Conservation (phyloP, 2,329 filamentous ascomycete genomes). For the Zopfia rhizophila region DNA sequence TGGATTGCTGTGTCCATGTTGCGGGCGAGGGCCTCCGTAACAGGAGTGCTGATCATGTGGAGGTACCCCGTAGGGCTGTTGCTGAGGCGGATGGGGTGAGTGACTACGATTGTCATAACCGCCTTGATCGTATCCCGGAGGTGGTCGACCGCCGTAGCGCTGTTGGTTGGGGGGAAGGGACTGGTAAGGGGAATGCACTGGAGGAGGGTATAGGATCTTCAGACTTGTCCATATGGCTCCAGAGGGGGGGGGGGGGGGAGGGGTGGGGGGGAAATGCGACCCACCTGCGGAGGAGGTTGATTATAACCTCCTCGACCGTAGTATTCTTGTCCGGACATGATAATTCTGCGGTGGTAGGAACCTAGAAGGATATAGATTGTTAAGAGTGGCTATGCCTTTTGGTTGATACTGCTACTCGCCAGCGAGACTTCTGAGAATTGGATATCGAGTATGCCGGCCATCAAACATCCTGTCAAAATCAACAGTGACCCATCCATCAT, state of each 20-base stretch:
- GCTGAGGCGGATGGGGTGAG: slow-evolving; percentile 45
- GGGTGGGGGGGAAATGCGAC: no score
- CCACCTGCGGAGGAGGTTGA: no score
- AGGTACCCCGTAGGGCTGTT: slow-evolving; percentile 31
- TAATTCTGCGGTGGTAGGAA: no score
- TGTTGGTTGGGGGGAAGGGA: slow-evolving; percentile 33
- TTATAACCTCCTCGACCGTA: no score
- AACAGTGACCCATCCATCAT: slow-evolving; percentile 72
- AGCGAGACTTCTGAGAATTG: no score
- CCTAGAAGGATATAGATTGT: no score
- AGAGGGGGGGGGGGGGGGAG: no score
- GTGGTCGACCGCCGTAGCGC: slow-evolving; percentile 41
- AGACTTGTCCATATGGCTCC: no score
- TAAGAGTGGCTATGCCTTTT: no score
- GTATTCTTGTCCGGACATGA: no score
- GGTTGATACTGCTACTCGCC: no score
- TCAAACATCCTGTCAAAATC: slow-evolving; percentile 64
- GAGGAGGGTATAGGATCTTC: slow-evolving; percentile 31
- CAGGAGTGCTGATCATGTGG: slow-evolving; percentile 31
- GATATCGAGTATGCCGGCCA: slow-evolving; percentile 64
- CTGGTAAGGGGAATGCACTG: slow-evolving; percentile 26
- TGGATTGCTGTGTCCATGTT: slow-evolving; percentile 37
- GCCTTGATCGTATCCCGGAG: slow-evolving; percentile 43
- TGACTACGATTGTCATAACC: slow-evolving; percentile 48
- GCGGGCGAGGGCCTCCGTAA: slow-evolving; percentile 28